Evolutionary conservation across 129 eudicot species (phyloP).

Genomic region (Gnaphalium uliginosum): DNA sequence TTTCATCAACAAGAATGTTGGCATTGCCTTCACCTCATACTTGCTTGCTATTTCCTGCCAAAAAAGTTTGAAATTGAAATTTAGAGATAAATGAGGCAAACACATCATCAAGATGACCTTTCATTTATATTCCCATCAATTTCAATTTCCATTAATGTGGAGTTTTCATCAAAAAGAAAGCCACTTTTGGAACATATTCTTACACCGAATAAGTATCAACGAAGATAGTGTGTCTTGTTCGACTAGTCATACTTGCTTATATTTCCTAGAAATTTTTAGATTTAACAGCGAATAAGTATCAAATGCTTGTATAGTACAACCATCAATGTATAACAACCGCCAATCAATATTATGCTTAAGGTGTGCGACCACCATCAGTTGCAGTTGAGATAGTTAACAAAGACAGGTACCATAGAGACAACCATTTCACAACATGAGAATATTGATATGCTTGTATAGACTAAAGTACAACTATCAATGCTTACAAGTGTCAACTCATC

Average conservation of each 20-base stretch:
- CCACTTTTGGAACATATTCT: neutral
- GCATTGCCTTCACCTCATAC: conserved; percentile 84
- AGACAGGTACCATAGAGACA: neutral
- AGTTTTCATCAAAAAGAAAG: conserved; percentile 15
- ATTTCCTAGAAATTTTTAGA: neutral
- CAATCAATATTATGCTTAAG: neutral
- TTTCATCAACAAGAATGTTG: conserved; percentile 75
- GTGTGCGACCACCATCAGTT: neutral
- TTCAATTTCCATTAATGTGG: neutral
- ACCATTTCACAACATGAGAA: neutral
- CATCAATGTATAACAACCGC: neutral
- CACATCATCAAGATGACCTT: neutral
- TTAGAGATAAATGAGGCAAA: neutral
- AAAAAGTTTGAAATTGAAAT: neutral
- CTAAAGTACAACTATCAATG: neutral
- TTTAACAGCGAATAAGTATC: neutral
- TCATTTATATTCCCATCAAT: conserved; percentile 19
- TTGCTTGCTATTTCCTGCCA: conserved; percentile 66
- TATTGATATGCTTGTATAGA: neutral
- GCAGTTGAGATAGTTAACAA: neutral
- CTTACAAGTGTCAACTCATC: neutral
- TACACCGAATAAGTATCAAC: neutral
- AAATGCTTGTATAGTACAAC: neutral
- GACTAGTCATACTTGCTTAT: neutral
- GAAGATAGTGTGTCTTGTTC: neutral